A percentile compares a stretch with the other conserved stretches of the same genome.
These are phyloP conservation scores for Didymella glomerata DNA, from an alignment of 2,329 filamentous ascomycete genomes.

Conservation along the genomic window DNA sequence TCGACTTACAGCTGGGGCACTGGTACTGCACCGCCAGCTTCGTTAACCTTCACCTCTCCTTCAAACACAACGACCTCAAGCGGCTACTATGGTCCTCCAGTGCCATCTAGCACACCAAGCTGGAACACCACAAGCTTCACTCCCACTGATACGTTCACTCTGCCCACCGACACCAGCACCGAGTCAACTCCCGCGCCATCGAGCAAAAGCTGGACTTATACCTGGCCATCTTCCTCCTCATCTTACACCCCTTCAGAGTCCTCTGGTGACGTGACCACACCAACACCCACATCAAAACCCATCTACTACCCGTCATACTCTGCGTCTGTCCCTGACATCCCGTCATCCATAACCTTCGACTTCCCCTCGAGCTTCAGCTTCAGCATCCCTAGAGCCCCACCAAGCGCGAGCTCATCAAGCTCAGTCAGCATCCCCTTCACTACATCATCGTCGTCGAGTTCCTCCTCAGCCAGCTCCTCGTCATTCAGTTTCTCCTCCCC, in stretches of 20 bases:
- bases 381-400: slow-evolving; percentile 3
- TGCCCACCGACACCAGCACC: slow-evolving; percentile 6
- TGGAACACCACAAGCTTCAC: slow-evolving; percentile 10
- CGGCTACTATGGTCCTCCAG: slow-evolving; percentile 12
- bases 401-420: background rate
- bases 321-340: background rate
- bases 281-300: slow-evolving; percentile 1
- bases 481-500: background rate
- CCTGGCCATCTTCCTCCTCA: background rate
- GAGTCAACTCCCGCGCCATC: slow-evolving; percentile 1
- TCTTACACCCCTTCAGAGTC: slow-evolving; percentile 1
- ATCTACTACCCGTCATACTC: slow-evolving; percentile 8
- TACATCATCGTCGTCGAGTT: background rate
- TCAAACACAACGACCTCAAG: slow-evolving; percentile 9
- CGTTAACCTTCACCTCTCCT: background rate
- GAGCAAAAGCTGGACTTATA: slow-evolving; percentile 2
- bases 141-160: slow-evolving; percentile 8
- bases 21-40: slow-evolving; percentile 1
- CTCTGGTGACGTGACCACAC: slow-evolving; percentile 1
- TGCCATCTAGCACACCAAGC: slow-evolving; percentile 1
- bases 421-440: background rate
- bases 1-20: slow-evolving; percentile 2
- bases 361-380: slow-evolving; percentile 12
- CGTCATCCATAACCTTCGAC: slow-evolving; percentile 12
- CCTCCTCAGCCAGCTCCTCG: background rate